Base-by-base conservation (phyloP, 495 filamentous ascomycete genomes). In the Podospora pseudocomata region DNA sequence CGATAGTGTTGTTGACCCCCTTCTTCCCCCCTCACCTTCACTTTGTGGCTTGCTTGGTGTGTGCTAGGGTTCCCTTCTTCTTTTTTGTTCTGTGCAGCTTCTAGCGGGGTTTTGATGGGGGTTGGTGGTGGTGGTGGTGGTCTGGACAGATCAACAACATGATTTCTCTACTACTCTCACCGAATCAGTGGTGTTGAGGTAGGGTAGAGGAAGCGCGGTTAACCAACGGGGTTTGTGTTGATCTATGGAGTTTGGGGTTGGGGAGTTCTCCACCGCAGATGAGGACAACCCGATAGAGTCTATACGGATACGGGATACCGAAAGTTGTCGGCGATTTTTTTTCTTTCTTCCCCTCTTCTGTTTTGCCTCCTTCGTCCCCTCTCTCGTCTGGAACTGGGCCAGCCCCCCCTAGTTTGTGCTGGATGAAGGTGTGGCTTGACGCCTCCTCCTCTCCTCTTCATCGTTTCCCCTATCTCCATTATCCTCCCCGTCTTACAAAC, bases 1-100 rank as follows among this genome's bases (percentile, higher is more conserved):
- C 67, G 62, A 68, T 60, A 65, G 53, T n/a, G 7, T 7, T 28
- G 59, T 13, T 61, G 20, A 27, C 27, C 16, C 27, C 59, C 28
- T 0, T 28, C 5, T 18, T 30, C 20, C 27, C 23, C 11, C 15
- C 7, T 9, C 27, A 13, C 20, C 39, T 13, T 16, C 39, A 16
- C 39, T 49, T 16, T 49, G 39, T 49, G 39, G 39, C 39, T 49
- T 49, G 2, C 39, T 49, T 11, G 39, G 39, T 11, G 30, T 49
- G 2, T 49, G 39, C 39, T 49, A 49, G 39, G 9, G 11, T 49
- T 49, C 39, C 39, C 9, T 49, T 49, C 39, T 49, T 49, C 39
- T 49, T 49, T 49, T 49, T 49, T 49, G 39, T 49, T 49, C 39
- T 49, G 7, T 49, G 39, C 39, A 49, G 7, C 39, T 49, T 49